Evolutionary conservation across 1,284 basidiomycete species (phyloP).

Genomic region (Exobasidium cylindrosporum): DNA sequence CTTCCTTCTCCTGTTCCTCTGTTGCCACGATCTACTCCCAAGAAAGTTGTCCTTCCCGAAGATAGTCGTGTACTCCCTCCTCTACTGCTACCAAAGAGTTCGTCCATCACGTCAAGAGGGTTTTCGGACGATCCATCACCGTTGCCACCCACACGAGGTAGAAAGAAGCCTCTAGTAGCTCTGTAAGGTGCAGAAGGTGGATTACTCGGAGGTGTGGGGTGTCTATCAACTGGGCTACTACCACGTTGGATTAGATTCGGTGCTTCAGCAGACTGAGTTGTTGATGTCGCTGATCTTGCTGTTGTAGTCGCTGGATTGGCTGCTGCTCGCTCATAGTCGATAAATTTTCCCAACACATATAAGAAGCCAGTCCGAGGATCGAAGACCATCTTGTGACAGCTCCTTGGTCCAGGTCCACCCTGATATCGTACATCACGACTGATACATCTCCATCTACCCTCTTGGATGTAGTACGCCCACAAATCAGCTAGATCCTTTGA

Average conservation of each 20-base stretch:
- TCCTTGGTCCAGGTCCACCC: slow-evolving; percentile 67
- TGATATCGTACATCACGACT: slow-evolving; percentile 64
- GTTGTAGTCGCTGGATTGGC: not conserved
- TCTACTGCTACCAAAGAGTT: slow-evolving; percentile 7
- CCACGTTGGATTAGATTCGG: not conserved
- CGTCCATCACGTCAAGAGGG: not conserved
- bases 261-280: not conserved
- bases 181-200: not conserved
- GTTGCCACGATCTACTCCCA: slow-evolving; percentile 15
- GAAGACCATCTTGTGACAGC: slow-evolving; percentile 80
- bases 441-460: slow-evolving; percentile 67
- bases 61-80: slow-evolving; percentile 5
- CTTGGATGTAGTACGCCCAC: slow-evolving; percentile 69
- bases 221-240: not conserved
- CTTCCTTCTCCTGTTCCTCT: slow-evolving; percentile 12
- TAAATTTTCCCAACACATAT: slow-evolving; percentile 61
- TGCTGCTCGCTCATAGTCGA: slow-evolving; percentile 23
- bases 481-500: slow-evolving; percentile 68
- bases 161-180: slow-evolving; percentile 5
- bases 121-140: not conserved
- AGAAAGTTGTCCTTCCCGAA: not conserved
- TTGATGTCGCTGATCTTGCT: not conserved
- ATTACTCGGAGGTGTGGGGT: not conserved
- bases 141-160: not conserved
- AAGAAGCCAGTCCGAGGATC: slow-evolving; percentile 69